A percentile compares a stretch with the other conserved stretches of the same genome.
phyloP scores from a whole-genome alignment of 176 grass and related monocot species.

The Oryza brachyantha region DNA sequence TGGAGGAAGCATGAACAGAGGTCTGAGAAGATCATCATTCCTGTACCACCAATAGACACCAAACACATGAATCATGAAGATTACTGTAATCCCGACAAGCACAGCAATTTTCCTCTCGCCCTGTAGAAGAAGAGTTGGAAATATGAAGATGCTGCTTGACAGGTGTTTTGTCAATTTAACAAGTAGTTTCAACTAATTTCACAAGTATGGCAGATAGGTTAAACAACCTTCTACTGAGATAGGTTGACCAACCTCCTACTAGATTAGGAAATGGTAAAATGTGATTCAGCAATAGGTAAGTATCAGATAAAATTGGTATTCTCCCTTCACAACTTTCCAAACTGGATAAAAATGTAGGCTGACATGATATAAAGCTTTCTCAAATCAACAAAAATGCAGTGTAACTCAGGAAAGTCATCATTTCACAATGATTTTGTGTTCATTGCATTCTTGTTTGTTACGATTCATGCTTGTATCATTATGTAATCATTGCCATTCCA shows the following conservation, averaged over 20 bases:
- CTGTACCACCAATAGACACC: slow-evolving; percentile 95
- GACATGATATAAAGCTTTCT: not conserved
- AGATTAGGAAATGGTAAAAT: slow-evolving; percentile 13
- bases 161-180: slow-evolving; percentile 21
- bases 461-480: not conserved
- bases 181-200: slow-evolving; percentile 18
- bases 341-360: not conserved
- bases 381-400: slow-evolving; percentile 1
- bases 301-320: not conserved
- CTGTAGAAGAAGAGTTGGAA: slow-evolving; percentile 47
- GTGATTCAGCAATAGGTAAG: not conserved
- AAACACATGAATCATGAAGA: slow-evolving; percentile 89
- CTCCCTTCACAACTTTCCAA: slow-evolving; percentile 8
- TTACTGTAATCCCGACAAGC: slow-evolving; percentile 73
- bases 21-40: slow-evolving; percentile 83
- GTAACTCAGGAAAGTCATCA: slow-evolving; percentile 17
- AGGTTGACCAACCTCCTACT: not conserved
- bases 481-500: not conserved
- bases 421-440: not conserved
- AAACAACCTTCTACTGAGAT: not conserved
- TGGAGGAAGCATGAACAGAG: slow-evolving; percentile 91
- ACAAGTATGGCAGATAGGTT: not conserved
- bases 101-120: slow-evolving; percentile 83
- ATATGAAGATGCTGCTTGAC: slow-evolving; percentile 9
- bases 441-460: not conserved